These are phyloP conservation scores for Geranium brycei DNA, from an alignment of 345 rosid genomes.

Conservation along the genomic window DNA sequence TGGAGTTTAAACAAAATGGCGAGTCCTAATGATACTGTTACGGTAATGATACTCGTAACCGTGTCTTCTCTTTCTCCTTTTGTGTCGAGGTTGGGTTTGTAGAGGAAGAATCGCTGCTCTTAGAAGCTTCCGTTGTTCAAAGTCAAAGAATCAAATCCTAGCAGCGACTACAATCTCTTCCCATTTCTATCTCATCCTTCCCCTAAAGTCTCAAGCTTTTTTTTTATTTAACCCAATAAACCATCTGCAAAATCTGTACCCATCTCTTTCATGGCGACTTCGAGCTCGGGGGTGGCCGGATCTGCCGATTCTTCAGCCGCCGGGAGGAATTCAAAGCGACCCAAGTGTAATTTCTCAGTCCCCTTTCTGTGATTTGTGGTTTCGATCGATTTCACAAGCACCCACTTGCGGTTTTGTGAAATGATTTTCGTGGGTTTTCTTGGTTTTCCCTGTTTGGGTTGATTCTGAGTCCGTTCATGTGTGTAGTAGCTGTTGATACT, in stretches of 20 bases:
- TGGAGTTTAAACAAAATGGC: too few species aligned
- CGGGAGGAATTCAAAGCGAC: slow-evolving; percentile 75
- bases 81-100: background rate
- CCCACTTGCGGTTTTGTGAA: background rate
- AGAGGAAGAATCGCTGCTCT: background rate
- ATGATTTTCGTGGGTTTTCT: too few species aligned
- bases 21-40: background rate
- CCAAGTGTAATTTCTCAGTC: slow-evolving; percentile 51
- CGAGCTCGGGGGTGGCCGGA: slow-evolving; percentile 55
- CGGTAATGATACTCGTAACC: background rate
- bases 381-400: background rate
- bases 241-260: too few species aligned
- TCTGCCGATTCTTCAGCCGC: slow-evolving; percentile 66
- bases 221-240: too few species aligned
- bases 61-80: background rate
- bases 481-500: too few species aligned
- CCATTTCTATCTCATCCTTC: background rate
- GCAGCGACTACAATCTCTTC: background rate
- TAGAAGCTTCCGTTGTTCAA: background rate
- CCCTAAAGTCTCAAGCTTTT: background rate
- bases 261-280: slow-evolving; percentile 40
- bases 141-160: background rate
- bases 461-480: too few species aligned
- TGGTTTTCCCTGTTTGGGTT: too few species aligned
- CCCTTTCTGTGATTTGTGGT: background rate